These are phyloP conservation scores for Taxawa tesnikishii DNA, from an alignment of 2,329 filamentous ascomycete species.

Conservation along the genomic window DNA sequence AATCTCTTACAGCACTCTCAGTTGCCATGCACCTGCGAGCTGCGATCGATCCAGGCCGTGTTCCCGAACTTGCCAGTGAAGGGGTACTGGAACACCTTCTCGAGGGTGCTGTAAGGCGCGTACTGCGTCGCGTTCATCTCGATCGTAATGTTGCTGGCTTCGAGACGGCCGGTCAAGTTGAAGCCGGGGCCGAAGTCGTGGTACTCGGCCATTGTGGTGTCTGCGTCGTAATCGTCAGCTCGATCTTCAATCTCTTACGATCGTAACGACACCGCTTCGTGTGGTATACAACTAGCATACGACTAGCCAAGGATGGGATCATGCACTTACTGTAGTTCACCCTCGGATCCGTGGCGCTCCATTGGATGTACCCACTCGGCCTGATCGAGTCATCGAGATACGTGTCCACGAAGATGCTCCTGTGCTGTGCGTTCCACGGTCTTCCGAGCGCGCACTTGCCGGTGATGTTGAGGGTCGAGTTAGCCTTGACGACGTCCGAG, in stretches of 20 bases:
- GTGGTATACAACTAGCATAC: too few relatives aligned
- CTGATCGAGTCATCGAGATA: constrained; percentile 44
- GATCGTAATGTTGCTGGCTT: constrained; percentile 28
- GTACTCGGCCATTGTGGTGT: constrained; percentile 47
- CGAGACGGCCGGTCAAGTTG: constrained; percentile 33
- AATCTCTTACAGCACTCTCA: too few relatives aligned
- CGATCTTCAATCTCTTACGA: too few relatives aligned
- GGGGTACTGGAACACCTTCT: constrained; percentile 35
- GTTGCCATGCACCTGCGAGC: constrained; percentile 8
- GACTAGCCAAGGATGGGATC: too few relatives aligned
- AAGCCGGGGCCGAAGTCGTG: constrained; percentile 40
- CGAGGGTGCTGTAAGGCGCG: constrained; percentile 24
- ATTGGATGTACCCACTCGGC: constrained; percentile 43
- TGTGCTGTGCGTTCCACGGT: constrained; percentile 49
- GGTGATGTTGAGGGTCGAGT: constrained; percentile 29
- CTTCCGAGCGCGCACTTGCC: constrained; percentile 46
- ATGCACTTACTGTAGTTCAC: constrained; percentile 17
- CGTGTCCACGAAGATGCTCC: constrained; percentile 43
- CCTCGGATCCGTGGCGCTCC: constrained; percentile 31
- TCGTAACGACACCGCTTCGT: too few relatives aligned
- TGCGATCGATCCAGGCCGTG: constrained; percentile 35
- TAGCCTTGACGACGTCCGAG: constrained; percentile 42
- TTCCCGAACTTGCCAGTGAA: constrained; percentile 32
- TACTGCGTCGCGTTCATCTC: constrained; percentile 31
- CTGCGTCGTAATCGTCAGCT: constrained; percentile 5